Percentiles rank a stretch among this genome's conserved stretches.
phyloP scores from a whole-genome alignment of 495 filamentous ascomycete species.

The Entonaema liquescens region DNA sequence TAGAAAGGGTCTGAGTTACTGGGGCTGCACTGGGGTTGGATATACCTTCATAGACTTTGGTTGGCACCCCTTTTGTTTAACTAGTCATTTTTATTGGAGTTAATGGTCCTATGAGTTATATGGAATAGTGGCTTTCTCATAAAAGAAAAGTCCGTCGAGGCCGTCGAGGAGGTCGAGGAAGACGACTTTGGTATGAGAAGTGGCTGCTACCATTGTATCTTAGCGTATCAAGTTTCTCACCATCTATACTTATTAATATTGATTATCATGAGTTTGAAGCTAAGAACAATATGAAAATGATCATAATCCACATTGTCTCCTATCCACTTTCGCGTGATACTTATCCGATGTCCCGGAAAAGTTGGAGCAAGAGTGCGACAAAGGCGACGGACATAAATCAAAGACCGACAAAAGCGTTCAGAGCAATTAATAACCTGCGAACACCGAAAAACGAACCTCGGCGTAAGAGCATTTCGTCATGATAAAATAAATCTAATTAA shows the following conservation, averaged over 20 bases:
- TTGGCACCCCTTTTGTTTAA: neutral
- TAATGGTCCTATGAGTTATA: neutral
- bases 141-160: conserved; percentile 3
- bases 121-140: conserved; percentile 1
- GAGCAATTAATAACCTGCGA: conserved; percentile 18
- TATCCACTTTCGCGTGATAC: conserved; percentile 7
- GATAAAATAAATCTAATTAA: conserved; percentile 28
- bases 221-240: neutral
- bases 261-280: too few species aligned
- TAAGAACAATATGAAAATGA: too few species aligned
- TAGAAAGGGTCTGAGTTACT: neutral
- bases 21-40: conserved; percentile 3
- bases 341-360: conserved; percentile 20
- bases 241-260: too few species aligned
- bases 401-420: conserved; percentile 32
- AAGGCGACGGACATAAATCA: conserved; percentile 41
- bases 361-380: conserved; percentile 1
- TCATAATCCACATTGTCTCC: neutral
- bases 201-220: neutral
- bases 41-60: conserved; percentile 22
- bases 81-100: neutral
- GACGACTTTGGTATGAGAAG: neutral
- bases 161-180: too few species aligned
- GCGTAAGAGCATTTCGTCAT: conserved; percentile 29
- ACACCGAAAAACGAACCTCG: conserved; percentile 30